A percentile compares a stretch with the other conserved stretches of the same genome.
These are phyloP conservation scores for Calonectria crousiana DNA, from an alignment of 2,329 filamentous ascomycete species.

Conservation along the genomic window DNA sequence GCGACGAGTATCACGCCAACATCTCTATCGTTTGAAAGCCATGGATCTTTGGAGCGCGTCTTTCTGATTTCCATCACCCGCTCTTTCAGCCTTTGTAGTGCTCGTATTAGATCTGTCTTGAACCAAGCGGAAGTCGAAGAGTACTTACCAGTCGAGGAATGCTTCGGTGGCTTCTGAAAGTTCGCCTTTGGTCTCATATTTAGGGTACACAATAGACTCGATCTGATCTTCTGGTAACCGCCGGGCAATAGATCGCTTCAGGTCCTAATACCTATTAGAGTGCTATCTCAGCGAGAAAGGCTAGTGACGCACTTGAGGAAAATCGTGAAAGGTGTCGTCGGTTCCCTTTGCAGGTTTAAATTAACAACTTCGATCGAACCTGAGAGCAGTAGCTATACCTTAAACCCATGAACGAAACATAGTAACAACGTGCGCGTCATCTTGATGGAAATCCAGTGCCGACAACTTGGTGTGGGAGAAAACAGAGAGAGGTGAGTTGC, in stretches of 20 bases:
- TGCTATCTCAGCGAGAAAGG: background rate
- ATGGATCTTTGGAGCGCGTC: conserved; percentile 75
- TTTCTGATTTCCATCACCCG: conserved; percentile 84
- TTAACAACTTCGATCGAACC: background rate
- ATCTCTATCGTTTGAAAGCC: conserved; percentile 83
- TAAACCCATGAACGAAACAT: conserved; percentile 83
- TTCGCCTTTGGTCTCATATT: conserved; percentile 80
- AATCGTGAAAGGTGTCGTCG: conserved; percentile 77
- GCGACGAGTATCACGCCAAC: conserved; percentile 85
- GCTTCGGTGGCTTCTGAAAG: conserved; percentile 61
- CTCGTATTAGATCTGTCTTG: background rate
- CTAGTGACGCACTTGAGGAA: conserved; percentile 62
- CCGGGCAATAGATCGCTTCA: conserved; percentile 69
- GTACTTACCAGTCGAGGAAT: conserved; percentile 60
- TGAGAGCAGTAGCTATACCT: conserved; percentile 45
- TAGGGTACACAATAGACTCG: conserved; percentile 74
- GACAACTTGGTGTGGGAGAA: background rate
- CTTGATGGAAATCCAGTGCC: background rate
- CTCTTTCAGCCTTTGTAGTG: conserved; percentile 77
- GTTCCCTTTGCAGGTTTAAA: conserved; percentile 62
- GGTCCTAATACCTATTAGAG: conserved; percentile 54
- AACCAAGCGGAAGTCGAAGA: background rate
- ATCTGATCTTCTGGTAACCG: conserved; percentile 72
- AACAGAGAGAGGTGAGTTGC: background rate
- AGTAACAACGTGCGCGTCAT: conserved; percentile 72